Conservation (phyloP, 352 stramenopile species). For the Phytophthora crassamura region DNA sequence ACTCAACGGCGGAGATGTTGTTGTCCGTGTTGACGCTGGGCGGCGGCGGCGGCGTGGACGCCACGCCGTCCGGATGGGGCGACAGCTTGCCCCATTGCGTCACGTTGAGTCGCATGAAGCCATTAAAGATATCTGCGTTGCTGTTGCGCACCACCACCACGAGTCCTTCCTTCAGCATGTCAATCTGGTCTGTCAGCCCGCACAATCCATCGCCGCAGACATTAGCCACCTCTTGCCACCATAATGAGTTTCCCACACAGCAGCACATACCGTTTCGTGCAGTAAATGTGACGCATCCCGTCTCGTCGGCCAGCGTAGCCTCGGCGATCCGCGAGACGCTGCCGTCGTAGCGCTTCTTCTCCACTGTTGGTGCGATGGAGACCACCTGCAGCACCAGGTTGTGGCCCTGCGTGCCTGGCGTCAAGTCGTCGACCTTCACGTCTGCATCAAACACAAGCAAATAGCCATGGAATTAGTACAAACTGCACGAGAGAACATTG, state of each 20-base stretch:
- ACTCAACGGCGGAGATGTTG: conserved; percentile 85
- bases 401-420: conserved; percentile 77
- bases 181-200: conserved; percentile 72
- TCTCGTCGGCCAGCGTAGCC: conserved; percentile 82
- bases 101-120: conserved; percentile 87
- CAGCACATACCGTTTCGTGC: conserved; percentile 68
- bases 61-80: conserved; percentile 71
- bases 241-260: neutral
- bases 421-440: conserved; percentile 79
- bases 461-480: neutral
- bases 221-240: neutral
- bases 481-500: conserved; percentile 1
- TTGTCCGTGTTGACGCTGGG: conserved; percentile 59
- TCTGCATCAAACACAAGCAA: conserved; percentile 44
- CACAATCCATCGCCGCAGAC: neutral
- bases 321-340: conserved; percentile 73
- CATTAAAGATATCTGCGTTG: conserved; percentile 86
- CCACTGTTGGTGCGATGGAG: conserved; percentile 56
- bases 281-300: conserved; percentile 82
- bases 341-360: conserved; percentile 82
- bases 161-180: conserved; percentile 56
- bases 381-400: conserved; percentile 83
- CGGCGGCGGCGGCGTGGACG: conserved; percentile 70
- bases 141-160: conserved; percentile 84
- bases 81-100: conserved; percentile 87